Percentiles rank a stretch among this genome's conserved stretches.
phyloP scores from a whole-genome alignment of 306 rosid species.

The Begonia fuchsioides region DNA sequence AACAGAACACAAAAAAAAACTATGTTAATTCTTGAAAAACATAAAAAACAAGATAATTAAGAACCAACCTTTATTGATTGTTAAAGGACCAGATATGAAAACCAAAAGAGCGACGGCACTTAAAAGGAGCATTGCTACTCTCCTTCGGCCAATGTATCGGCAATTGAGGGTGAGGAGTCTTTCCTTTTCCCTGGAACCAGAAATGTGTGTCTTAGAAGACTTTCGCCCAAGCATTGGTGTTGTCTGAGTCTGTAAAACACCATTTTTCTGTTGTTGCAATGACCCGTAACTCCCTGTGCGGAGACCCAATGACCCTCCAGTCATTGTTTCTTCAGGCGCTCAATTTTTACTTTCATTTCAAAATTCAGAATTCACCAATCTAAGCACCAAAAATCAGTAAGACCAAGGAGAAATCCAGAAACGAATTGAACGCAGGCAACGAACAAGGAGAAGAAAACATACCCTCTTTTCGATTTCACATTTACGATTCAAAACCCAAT shows the following conservation, averaged over 20 bases:
- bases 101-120: slow-evolving; percentile 50
- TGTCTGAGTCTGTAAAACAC: slow-evolving; percentile 20
- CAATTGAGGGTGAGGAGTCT: slow-evolving; percentile 35
- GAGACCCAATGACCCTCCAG: slow-evolving; percentile 80
- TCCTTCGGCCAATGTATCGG: slow-evolving; percentile 49
- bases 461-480: no score
- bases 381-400: not conserved
- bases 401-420: no score
- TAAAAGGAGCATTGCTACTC: slow-evolving; percentile 72
- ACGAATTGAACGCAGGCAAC: no score
- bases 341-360: slow-evolving; percentile 42
- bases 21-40: not conserved
- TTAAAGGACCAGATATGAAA: slow-evolving; percentile 51
- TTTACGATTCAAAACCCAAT: not conserved
- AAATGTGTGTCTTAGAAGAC: slow-evolving; percentile 49
- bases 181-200: slow-evolving; percentile 67
- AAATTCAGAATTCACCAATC: slow-evolving; percentile 2
- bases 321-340: slow-evolving; percentile 50
- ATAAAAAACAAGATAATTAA: not conserved
- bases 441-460: no score
- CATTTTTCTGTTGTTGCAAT: slow-evolving; percentile 52
- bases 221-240: slow-evolving; percentile 34
- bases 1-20: slow-evolving; percentile 11
- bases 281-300: slow-evolving; percentile 69
- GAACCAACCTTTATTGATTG: slow-evolving; percentile 53